Evolutionary conservation across 768 basidiomycete genomes (phyloP).

Genomic region (Neoboletus subvelutipes): DNA sequence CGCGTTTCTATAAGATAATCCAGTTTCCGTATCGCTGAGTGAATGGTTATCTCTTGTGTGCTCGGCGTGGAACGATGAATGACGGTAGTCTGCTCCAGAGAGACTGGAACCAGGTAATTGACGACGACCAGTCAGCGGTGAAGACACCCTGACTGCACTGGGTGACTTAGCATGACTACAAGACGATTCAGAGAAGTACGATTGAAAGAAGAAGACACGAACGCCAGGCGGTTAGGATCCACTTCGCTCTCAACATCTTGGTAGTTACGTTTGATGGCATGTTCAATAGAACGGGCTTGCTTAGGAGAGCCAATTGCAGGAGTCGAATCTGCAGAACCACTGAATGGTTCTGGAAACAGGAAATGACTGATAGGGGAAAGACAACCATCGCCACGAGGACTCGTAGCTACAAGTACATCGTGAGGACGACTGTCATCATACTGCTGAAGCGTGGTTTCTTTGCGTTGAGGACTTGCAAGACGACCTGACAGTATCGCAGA

Average conservation of each 20-base stretch:
- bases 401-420: not conserved
- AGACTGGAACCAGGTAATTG: not conserved
- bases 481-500: not conserved
- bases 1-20: not conserved
- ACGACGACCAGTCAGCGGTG: constrained; percentile 11
- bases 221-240: constrained; percentile 3
- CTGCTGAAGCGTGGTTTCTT: constrained; percentile 2
- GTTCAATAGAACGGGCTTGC: not conserved
- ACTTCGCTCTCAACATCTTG: constrained; percentile 5
- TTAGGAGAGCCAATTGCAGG: not conserved
- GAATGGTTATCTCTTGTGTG: not conserved
- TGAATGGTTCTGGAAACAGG: constrained; percentile 11
- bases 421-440: not conserved
- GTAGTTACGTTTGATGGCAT: not conserved
- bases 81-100: not conserved
- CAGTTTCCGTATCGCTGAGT: constrained; percentile 2
- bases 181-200: constrained; percentile 6
- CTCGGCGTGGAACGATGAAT: not conserved
- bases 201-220: not conserved
- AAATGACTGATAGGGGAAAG: constrained; percentile 22
- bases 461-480: not conserved
- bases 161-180: constrained; percentile 6
- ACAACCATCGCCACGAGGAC: not conserved
- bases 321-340: not conserved
- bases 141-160: constrained; percentile 6